These are phyloP conservation scores for Nemania sp. DNA, from an alignment of 2,329 filamentous ascomycete species.

Conservation along the genomic window DNA sequence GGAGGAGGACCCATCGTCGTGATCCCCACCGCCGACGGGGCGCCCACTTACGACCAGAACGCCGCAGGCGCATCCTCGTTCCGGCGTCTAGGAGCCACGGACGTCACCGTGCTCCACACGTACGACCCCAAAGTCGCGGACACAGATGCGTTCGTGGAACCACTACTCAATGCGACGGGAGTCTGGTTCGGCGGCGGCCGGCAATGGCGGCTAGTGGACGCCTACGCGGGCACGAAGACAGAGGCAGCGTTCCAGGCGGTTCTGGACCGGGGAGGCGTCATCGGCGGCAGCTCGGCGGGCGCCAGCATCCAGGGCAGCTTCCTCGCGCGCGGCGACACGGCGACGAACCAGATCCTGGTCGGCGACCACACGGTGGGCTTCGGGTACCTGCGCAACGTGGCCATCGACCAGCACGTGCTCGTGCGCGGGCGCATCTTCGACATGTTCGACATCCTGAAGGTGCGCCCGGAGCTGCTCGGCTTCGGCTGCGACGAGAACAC, in stretches of 20 bases:
- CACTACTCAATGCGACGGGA: slow-evolving; percentile 31
- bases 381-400: slow-evolving; percentile 36
- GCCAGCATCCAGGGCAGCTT: slow-evolving; percentile 41
- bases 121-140: slow-evolving; percentile 38
- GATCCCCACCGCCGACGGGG: slow-evolving; percentile 39
- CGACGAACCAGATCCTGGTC: slow-evolving; percentile 38
- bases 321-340: slow-evolving; percentile 39
- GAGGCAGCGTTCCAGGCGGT: slow-evolving; percentile 37
- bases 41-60: slow-evolving; percentile 34
- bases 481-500: slow-evolving; percentile 41
- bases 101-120: slow-evolving; percentile 40
- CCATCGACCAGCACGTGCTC: slow-evolving; percentile 41
- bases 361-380: slow-evolving; percentile 41
- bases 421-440: slow-evolving; percentile 40
- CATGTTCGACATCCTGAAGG: slow-evolving; percentile 41
- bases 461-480: slow-evolving; percentile 37
- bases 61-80: slow-evolving; percentile 33
- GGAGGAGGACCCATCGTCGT: slow-evolving; percentile 38
- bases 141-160: slow-evolving; percentile 39
- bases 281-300: slow-evolving; percentile 38
- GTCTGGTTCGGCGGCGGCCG: slow-evolving; percentile 41
- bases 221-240: slow-evolving; percentile 39
- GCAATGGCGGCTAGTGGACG: slow-evolving; percentile 41
- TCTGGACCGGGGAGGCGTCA: slow-evolving; percentile 34
- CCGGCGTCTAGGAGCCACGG: slow-evolving; percentile 35